Evolutionary conservation across 305 asterid genomes (phyloP).

Genomic region (Fraxinus sp.): DNA sequence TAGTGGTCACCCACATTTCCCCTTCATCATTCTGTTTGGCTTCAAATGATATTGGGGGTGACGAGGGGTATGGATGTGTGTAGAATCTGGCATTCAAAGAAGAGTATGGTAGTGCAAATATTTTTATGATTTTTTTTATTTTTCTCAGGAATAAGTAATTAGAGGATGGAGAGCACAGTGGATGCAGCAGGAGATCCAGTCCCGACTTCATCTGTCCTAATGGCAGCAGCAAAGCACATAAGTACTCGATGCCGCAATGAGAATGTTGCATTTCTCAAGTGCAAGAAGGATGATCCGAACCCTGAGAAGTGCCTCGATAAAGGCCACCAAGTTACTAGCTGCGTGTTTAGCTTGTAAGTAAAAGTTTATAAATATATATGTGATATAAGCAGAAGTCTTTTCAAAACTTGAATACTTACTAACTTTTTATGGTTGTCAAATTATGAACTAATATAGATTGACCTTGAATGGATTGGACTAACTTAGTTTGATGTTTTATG

Average conservation of each 20-base stretch:
- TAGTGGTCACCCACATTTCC: not conserved
- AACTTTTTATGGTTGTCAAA: not conserved
- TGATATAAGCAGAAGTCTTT: not conserved
- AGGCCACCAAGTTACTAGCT: conserved; percentile 40
- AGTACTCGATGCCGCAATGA: conserved; percentile 32
- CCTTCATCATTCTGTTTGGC: not conserved
- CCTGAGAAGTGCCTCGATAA: conserved; percentile 41
- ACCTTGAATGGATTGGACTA: not conserved
- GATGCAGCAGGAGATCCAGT: conserved; percentile 24
- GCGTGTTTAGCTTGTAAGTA: conserved; percentile 44
- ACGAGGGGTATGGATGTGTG: not conserved
- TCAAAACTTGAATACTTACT: not conserved
- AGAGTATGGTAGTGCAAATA: not conserved
- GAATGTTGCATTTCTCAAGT: conserved; percentile 37
- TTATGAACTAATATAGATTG: not conserved
- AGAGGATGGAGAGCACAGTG: conserved; percentile 22
- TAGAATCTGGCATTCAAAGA: not conserved
- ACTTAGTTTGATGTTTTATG: conserved; percentile 3
- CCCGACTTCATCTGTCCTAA: conserved; percentile 24
- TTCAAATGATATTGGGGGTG: not conserved
- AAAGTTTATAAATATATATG: not conserved
- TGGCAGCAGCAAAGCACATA: conserved; percentile 40
- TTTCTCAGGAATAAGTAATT: not conserved
- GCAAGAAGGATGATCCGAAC: conserved; percentile 42
- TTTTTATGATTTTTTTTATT: not conserved